Evolutionary conservation across 1,139 yeast genomes (phyloP).

Genomic region (Taphrina betulina): DNA sequence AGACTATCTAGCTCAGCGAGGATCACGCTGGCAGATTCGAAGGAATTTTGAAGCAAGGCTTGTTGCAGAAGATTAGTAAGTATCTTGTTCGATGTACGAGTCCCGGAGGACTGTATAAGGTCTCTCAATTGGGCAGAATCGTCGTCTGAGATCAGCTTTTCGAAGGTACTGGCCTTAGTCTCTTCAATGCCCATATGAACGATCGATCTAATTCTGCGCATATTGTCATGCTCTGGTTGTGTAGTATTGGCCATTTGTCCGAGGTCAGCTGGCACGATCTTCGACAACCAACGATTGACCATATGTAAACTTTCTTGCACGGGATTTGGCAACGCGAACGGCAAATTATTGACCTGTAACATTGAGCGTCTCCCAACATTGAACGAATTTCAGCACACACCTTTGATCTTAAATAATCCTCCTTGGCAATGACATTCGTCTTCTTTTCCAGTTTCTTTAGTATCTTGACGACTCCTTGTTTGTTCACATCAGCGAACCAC

Average conservation of each 20-base stretch:
- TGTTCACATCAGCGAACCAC: constrained; percentile 93
- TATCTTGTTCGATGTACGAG: constrained; percentile 47
- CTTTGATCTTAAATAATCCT: constrained; percentile 64
- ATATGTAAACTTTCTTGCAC: constrained; percentile 55
- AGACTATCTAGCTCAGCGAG: constrained; percentile 52
- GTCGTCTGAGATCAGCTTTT: constrained; percentile 37
- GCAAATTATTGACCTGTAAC: constrained; percentile 55
- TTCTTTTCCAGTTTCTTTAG: constrained; percentile 89
- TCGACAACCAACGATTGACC: constrained; percentile 58
- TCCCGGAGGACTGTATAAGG: constrained; percentile 39
- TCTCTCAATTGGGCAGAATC: constrained; percentile 39
- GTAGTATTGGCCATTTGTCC: constrained; percentile 42
- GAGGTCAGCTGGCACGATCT: constrained; percentile 43
- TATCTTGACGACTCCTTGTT: constrained; percentile 84
- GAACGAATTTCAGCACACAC: too few species aligned
- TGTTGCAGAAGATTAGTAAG: constrained; percentile 61
- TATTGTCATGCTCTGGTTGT: not conserved
- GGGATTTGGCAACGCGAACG: constrained; percentile 67
- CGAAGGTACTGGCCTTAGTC: constrained; percentile 28
- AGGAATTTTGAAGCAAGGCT: constrained; percentile 56
- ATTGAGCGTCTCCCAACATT: too few species aligned
- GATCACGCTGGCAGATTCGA: constrained; percentile 57
- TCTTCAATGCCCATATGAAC: constrained; percentile 25
- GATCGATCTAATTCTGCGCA: constrained; percentile 16
- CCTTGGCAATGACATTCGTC: constrained; percentile 66